Evolutionary conservation across 768 basidiomycete genomes (phyloP), one percentile per base, ranked within the genome.

Genomic region (Suillus subaureus): DNA sequence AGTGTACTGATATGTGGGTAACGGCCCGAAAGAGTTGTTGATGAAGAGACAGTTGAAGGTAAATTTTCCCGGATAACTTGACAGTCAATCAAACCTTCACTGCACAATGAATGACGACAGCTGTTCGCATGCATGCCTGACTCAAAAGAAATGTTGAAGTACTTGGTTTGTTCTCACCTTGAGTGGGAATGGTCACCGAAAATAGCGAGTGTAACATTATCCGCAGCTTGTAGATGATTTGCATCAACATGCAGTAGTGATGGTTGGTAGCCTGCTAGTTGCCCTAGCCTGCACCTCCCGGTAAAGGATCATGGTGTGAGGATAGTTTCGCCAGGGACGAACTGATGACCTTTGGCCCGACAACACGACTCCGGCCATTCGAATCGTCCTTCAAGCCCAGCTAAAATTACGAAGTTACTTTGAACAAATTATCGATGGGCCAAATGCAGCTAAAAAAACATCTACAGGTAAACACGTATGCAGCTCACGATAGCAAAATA

Each of bases 401-500:
- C 47, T 23, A 12, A 33, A 54, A 54, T 54, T 56, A 56, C 55
- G n/a, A 35, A 12, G 12, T n/a, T n/a, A n/a, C 11, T 31, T n/a
- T 52, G 16, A 18, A 35, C 18, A 56, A 37, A 57, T 23, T 23
- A 37, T 57, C 15, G 15, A 26, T 57, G 15, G 56, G 9, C 37
- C 37, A 11, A 57, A 37, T 23, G 23, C 35, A 39, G n/a, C 13
- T n/a, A n/a, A n/a, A n/a, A n/a, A n/a, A n/a, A n/a, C n/a, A n/a
- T n/a, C 33, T 9, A 39, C 15, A 26, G 39, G 26, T n/a, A 37
- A 56, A 35, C 33, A 55, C 33, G 21, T 4, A 39, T 18, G 16
- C 26, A 40, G 37, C 55, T 35, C 55, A 39, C 43, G 61, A 33
- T 28, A 62, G 15, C 61, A 26, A 33, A 62, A 60, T 31, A 62